Evolutionary conservation across 2,329 filamentous ascomycete species (phyloP).

Genomic region (Rhinocladiella similis): DNA sequence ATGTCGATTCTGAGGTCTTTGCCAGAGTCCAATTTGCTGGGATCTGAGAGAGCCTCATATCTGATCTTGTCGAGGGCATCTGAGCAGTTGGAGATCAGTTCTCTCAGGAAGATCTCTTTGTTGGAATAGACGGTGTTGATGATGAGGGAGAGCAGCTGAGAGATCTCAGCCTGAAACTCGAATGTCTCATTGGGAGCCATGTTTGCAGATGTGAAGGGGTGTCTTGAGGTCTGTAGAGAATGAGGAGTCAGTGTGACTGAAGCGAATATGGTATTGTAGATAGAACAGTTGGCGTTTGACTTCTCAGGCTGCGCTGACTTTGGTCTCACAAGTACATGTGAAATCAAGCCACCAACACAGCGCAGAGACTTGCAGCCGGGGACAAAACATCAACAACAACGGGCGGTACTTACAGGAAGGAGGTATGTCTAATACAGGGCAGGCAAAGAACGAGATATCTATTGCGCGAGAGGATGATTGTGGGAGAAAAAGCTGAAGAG

Average conservation of each 20-base stretch:
- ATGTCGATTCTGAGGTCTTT: slow-evolving; percentile 99
- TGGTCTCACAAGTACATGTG: background rate
- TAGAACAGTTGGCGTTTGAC: background rate
- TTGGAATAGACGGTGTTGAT: slow-evolving; percentile 99
- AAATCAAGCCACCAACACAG: too few relatives aligned
- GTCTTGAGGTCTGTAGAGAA: slow-evolving; percentile 14
- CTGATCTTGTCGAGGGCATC: slow-evolving; percentile 99
- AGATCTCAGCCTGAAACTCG: slow-evolving; percentile 99
- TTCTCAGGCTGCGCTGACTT: background rate
- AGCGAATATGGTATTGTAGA: background rate
- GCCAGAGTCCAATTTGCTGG: slow-evolving; percentile 92
- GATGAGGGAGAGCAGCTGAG: slow-evolving; percentile 98
- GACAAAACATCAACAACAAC: background rate
- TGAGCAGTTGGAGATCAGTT: slow-evolving; percentile 96
- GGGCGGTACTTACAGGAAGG: background rate
- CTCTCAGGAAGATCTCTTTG: slow-evolving; percentile 99
- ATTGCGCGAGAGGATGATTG: background rate
- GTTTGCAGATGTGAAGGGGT: slow-evolving; percentile 46
- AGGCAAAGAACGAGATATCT: background rate
- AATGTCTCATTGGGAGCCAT: slow-evolving; percentile 86
- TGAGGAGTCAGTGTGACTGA: slow-evolving; percentile 9
- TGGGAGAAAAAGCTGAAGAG: background rate
- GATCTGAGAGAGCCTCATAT: slow-evolving; percentile 96
- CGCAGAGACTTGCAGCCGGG: too few relatives aligned
- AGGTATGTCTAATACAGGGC: background rate